Percentiles rank a stretch among this genome's conserved stretches.
These are phyloP conservation scores for Effrenium voratum DNA, from an alignment of 73 alveolate species.

Conservation along the genomic window DNA sequence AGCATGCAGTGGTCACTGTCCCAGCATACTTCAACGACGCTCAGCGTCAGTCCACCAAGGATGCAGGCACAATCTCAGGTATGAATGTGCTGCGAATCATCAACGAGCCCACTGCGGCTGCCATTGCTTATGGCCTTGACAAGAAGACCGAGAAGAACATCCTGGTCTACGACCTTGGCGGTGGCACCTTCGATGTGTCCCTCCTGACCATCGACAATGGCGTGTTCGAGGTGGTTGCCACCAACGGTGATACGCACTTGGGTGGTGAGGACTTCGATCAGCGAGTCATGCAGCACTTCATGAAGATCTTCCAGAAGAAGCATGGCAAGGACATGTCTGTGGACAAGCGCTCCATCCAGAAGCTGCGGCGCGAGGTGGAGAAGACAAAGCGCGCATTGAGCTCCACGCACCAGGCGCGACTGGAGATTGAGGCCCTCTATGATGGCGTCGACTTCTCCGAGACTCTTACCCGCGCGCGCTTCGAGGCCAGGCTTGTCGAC, in stretches of 20 bases:
- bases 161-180: constrained; percentile 85
- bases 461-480: constrained; percentile 97
- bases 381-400: constrained; percentile 99
- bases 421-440: constrained; percentile 98
- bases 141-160: constrained; percentile 78
- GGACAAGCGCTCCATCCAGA: constrained; percentile 98
- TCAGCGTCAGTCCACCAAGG: constrained; percentile 99
- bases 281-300: constrained; percentile 98
- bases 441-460: constrained; percentile 97
- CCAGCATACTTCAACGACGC: constrained; percentile 99
- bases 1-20: constrained; percentile 99
- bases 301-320: constrained; percentile 98
- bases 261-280: constrained; percentile 99
- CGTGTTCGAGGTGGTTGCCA: constrained; percentile 99
- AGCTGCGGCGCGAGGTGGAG: constrained; percentile 99
- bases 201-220: constrained; percentile 99
- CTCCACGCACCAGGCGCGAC: constrained; percentile 97
- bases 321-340: constrained; percentile 97
- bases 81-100: constrained; percentile 97
- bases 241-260: constrained; percentile 98
- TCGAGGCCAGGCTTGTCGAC: too few species aligned
- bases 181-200: constrained; percentile 99
- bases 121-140: constrained; percentile 99
- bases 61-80: constrained; percentile 97
- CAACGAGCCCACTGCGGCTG: constrained; percentile 99